A percentile compares a stretch with the other conserved stretches of the same genome.
phyloP scores from a whole-genome alignment of 306 rosid genomes.

The Carpinus viminea region DNA sequence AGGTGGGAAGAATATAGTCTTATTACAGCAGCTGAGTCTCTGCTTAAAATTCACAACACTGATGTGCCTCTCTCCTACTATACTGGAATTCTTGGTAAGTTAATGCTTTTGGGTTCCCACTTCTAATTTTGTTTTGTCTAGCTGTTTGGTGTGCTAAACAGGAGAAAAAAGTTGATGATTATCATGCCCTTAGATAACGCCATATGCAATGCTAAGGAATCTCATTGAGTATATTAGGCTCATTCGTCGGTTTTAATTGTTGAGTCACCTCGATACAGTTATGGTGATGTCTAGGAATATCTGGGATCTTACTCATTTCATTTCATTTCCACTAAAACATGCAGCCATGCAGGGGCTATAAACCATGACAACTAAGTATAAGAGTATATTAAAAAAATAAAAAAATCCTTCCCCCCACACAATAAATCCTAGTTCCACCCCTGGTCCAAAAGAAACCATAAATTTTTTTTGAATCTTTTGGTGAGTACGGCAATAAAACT shows the following conservation, averaged over 20 bases:
- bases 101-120: too few species aligned
- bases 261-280: neutral
- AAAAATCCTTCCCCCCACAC: too few species aligned
- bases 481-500: neutral
- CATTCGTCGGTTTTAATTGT: neutral
- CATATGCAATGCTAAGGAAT: neutral
- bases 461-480: neutral
- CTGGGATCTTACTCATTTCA: neutral
- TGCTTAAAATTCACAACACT: slow-evolving; percentile 38
- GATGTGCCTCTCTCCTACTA: slow-evolving; percentile 53
- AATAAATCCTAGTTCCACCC: too few species aligned
- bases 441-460: neutral
- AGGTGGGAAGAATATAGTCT: slow-evolving; percentile 52
- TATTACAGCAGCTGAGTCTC: slow-evolving; percentile 7
- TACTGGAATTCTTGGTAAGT: slow-evolving; percentile 50
- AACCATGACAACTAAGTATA: neutral
- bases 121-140: too few species aligned
- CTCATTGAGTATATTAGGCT: neutral
- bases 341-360: neutral
- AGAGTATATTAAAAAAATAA: neutral
- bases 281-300: neutral
- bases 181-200: neutral
- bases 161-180: too few species aligned
- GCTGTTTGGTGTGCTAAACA: too few species aligned
- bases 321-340: neutral